Evolutionary conservation across 768 basidiomycete species (phyloP), one percentile per base, ranked within the genome.

Genomic region (Lactarius vividus): DNA sequence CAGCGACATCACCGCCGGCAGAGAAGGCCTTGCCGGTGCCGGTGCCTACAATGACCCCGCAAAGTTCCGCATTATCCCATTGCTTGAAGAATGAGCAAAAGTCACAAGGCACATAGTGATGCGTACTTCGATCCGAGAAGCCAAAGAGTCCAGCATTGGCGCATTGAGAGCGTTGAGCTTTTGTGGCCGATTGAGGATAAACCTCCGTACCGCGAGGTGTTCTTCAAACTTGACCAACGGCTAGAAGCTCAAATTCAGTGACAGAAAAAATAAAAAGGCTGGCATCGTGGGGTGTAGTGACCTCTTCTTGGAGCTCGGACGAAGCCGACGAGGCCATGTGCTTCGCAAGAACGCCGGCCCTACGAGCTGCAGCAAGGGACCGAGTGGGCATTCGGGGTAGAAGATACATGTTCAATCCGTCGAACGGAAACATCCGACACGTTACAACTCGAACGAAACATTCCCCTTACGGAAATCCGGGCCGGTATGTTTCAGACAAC

Each of bases 1-100:
- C 80, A 65, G 85, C 88, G 64, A 99, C 91, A 76, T 99, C 97
- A 53, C 97, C 97, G 16, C 97, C 97, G 7, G 92, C 89, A 72
- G 95, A 98, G 74, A 98, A 98, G 15, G 89, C 92, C 65, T 86
- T 81, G 4, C 88, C 89, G 15, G 77, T 75, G 28, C 91, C 91
- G 37, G 84, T 83, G 39, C 88, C 90, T 42, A 93, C 82, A 65
- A 97, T 85, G 33, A 88, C 81, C 63, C 84, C 83, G 70, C 87
- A 87, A 8, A 92, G 81, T 58, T 88, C 83, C 33, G 91, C 87
- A 40, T 82, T 77, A 66, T 84, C 82, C 91, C 92, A 94, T 80
- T 86, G 85, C 92, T 94, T 20, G 20, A 58, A 44, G n/a, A 40
- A 57, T 57, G 37, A 28, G 28, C 28, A 42, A 16, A 15, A 42